phyloP scores from a whole-genome alignment of 208 protist genomes.

The Porcisia hertigi region DNA sequence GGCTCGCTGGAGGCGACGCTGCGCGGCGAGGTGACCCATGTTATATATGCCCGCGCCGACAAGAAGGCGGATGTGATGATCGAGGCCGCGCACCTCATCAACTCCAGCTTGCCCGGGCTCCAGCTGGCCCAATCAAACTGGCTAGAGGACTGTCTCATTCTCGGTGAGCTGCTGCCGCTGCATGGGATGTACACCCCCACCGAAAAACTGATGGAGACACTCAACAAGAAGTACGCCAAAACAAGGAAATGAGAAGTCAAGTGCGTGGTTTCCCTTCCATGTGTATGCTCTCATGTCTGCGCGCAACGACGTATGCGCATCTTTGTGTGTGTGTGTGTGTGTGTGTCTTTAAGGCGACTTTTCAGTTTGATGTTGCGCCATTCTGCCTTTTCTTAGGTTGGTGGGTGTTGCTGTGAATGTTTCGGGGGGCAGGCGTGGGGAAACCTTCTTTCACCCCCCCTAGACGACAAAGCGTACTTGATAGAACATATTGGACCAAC shows the following conservation, averaged over 20 bases:
- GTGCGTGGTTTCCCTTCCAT: neutral
- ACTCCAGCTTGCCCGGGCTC: slow-evolving; percentile 57
- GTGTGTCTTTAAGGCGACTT: neutral
- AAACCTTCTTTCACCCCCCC: neutral
- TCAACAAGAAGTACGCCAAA: slow-evolving; percentile 77
- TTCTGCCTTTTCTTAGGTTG: neutral
- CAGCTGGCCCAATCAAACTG: slow-evolving; percentile 71
- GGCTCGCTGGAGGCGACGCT: slow-evolving; percentile 46
- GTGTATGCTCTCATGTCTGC: neutral
- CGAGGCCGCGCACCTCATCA: slow-evolving; percentile 47
- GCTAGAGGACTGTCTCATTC: slow-evolving; percentile 85
- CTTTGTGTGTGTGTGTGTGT: neutral
- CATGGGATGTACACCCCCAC: slow-evolving; percentile 79
- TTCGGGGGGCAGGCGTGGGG: neutral
- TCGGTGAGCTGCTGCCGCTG: slow-evolving; percentile 74
- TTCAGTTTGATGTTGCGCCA: neutral
- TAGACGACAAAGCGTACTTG: neutral
- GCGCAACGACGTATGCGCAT: neutral
- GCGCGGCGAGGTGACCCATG: slow-evolving; percentile 61
- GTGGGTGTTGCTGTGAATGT: neutral
- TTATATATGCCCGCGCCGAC: slow-evolving; percentile 78
- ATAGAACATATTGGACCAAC: neutral
- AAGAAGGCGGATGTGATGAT: slow-evolving; percentile 81
- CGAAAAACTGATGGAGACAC: slow-evolving; percentile 76
- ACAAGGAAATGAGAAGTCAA: slow-evolving; percentile 5